phyloP scores from a whole-genome alignment of 2,329 filamentous ascomycete species.

The Penicillium polonicum region DNA sequence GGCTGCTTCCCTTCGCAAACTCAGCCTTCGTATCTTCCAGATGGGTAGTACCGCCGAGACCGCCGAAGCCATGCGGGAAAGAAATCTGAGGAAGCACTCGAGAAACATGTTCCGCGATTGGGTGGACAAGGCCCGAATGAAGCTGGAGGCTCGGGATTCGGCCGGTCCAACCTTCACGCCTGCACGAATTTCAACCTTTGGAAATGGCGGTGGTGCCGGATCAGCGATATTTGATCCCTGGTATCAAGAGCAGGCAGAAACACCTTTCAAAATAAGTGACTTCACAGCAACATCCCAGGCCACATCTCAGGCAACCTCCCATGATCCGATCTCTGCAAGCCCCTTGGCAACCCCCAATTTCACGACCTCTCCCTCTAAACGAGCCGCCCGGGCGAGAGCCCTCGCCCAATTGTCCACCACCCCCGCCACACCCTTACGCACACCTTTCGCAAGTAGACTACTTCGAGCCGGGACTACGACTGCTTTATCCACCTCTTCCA shows the following conservation, averaged over 20 bases:
- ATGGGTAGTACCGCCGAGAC: conserved; percentile 52
- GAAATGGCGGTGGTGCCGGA: conserved; percentile 19
- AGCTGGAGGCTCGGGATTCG: conserved; percentile 32
- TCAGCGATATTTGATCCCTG: conserved; percentile 37
- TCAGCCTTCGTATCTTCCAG: conserved; percentile 60
- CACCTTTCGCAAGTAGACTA: conserved; percentile 45
- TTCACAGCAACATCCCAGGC: conserved; percentile 25
- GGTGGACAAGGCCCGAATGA: conserved; percentile 46
- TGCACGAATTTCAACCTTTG: conserved; percentile 24
- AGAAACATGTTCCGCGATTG: conserved; percentile 57
- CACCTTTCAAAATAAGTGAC: conserved; percentile 40
- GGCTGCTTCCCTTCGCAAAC: conserved; percentile 51
- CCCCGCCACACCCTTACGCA: conserved; percentile 44
- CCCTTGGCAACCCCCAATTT: conserved; percentile 45
- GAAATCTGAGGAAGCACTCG: conserved; percentile 56
- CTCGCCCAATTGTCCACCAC: conserved; percentile 47
- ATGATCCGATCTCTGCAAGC: conserved; percentile 33
- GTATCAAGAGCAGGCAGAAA: conserved; percentile 33
- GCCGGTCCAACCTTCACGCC: conserved; percentile 32
- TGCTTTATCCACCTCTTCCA: conserved; percentile 25
- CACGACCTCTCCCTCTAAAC: conserved; percentile 47
- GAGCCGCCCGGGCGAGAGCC: conserved; percentile 44
- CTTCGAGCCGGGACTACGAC: conserved; percentile 26
- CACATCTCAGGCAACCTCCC: conserved; percentile 23
- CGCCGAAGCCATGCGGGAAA: conserved; percentile 52